Base-by-base conservation (phyloP, 2,329 filamentous ascomycete species). In the Aspergillus neoniger region DNA sequence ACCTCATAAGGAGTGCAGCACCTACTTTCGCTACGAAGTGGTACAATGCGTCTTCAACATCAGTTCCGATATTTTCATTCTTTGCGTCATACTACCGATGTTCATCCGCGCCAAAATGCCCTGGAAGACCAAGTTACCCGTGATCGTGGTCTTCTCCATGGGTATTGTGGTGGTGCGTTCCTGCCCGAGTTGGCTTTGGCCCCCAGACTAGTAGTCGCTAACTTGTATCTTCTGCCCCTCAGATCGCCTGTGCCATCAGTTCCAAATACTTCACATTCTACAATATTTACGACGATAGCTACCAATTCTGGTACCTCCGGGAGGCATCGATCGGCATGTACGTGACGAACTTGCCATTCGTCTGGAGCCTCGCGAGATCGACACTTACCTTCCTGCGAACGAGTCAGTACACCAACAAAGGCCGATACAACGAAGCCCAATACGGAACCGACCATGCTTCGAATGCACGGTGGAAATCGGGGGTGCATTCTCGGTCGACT, bases 301-400 rank as follows among this genome's bases (percentile, higher is more conserved):
- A 55, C 23, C 53, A 55, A 25, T 55, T 55, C 28, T 55, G 53
- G 53, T 55, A 55, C 53, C 53, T 55, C 1, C 23, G 53, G 4
- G 53, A 55, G 12, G 53, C 53, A 14, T 55, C 53, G 25, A 55
- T 55, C 53, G 53, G 53, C 25, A 55, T 55, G 53, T 55, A 55
- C 53, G 53, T 55, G 8, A 47, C 53, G 25, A 55, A 55, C 39
- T 28, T 55, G 19, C 53, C 53, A 4, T 55, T 55, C 19, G 53
- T 55, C 8, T 55, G 53, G 53, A 44, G 39, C 23, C 53, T 55
- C n/a, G 53, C 53, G 3, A 19, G 53, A 32, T 55, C 53, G 17
- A 55, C 53, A 4, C 36, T 55, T 3, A 21, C 53, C 8, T 55
- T 55, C 10, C 39, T 55, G n/a, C 41, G 41, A 10, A 44, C 53